Evolutionary conservation across 495 filamentous ascomycete species (phyloP).

Genomic region (Bryoglossum gracile): DNA sequence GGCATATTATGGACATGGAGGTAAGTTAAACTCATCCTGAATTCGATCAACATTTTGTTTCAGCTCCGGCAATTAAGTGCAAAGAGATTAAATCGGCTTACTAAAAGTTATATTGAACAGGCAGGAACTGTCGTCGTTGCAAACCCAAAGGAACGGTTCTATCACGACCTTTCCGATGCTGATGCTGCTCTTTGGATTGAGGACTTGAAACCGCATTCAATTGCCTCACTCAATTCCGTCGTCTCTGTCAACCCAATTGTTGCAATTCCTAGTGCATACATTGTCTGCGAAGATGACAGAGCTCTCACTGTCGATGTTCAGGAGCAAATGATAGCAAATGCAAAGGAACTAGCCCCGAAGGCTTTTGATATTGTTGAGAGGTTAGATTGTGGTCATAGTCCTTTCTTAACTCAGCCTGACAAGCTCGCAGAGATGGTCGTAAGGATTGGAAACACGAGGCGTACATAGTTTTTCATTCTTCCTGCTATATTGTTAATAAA

Average conservation of each 20-base stretch:
- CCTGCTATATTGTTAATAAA: too few species aligned
- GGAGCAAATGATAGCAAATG: slow-evolving; percentile 18
- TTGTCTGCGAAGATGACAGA: slow-evolving; percentile 23
- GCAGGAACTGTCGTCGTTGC: slow-evolving; percentile 5
- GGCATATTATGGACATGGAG: slow-evolving; percentile 13
- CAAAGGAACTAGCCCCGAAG: not conserved
- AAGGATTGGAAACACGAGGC: slow-evolving; percentile 12
- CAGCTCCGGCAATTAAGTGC: too few species aligned
- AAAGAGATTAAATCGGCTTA: not conserved
- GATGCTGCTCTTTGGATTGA: slow-evolving; percentile 7
- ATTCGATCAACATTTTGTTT: not conserved
- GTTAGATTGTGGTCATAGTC: slow-evolving; percentile 28
- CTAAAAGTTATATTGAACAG: not conserved
- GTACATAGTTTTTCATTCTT: too few species aligned
- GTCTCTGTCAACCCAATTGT: slow-evolving; percentile 12
- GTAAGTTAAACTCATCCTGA: not conserved
- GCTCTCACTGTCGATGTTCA: slow-evolving; percentile 21
- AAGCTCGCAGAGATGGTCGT: slow-evolving; percentile 21
- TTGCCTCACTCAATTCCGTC: slow-evolving; percentile 10
- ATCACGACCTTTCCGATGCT: slow-evolving; percentile 14
- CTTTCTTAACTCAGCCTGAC: slow-evolving; percentile 29
- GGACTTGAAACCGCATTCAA: slow-evolving; percentile 11
- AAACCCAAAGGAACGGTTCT: slow-evolving; percentile 16
- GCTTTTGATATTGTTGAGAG: slow-evolving; percentile 24
- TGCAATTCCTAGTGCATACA: slow-evolving; percentile 15